phyloP scores from a whole-genome alignment of 2,329 filamentous ascomycete genomes.

The Trematosphaeria pertusa region DNA sequence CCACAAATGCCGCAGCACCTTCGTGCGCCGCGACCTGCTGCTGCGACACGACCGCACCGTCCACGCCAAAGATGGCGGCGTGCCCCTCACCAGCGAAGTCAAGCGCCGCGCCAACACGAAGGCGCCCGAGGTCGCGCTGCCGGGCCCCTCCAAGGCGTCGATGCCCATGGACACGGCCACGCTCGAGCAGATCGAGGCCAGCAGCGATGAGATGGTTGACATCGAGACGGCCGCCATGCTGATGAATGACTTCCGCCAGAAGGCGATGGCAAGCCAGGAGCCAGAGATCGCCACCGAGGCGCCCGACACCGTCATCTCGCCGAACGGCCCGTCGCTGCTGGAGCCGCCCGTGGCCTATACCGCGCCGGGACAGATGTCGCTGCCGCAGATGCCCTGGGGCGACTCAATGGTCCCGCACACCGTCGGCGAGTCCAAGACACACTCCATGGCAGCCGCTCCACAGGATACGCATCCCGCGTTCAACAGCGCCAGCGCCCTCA shows the following conservation, averaged over 20 bases:
- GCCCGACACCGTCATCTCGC: constrained; percentile 73
- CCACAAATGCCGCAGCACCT: constrained; percentile 96
- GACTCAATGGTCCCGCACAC: constrained; percentile 81
- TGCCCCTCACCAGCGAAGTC: constrained; percentile 91
- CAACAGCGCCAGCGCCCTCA: constrained; percentile 63
- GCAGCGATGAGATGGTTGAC: constrained; percentile 89
- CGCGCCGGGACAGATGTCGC: constrained; percentile 73
- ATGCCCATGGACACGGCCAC: constrained; percentile 84
- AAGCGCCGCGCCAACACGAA: constrained; percentile 82
- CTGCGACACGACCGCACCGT: constrained; percentile 97
- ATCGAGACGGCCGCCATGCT: constrained; percentile 98
- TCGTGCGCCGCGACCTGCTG: constrained; percentile 94
- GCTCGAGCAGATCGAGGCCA: constrained; percentile 90
- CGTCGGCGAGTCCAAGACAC: constrained; percentile 74
- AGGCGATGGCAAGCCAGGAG: constrained; percentile 80
- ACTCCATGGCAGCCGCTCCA: constrained; percentile 68
- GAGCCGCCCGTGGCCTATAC: constrained; percentile 77
- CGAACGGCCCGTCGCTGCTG: constrained; percentile 74
- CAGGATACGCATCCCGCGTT: constrained; percentile 67
- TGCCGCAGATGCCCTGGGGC: constrained; percentile 92
- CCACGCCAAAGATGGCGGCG: constrained; percentile 95
- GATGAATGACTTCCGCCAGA: constrained; percentile 97
- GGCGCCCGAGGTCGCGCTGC: constrained; percentile 62
- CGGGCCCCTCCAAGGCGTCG: constrained; percentile 74
- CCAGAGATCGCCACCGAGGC: constrained; percentile 60